These are phyloP conservation scores for Anthracocystis setariae DNA, from an alignment of 1,284 basidiomycete species.

Conservation along the genomic window DNA sequence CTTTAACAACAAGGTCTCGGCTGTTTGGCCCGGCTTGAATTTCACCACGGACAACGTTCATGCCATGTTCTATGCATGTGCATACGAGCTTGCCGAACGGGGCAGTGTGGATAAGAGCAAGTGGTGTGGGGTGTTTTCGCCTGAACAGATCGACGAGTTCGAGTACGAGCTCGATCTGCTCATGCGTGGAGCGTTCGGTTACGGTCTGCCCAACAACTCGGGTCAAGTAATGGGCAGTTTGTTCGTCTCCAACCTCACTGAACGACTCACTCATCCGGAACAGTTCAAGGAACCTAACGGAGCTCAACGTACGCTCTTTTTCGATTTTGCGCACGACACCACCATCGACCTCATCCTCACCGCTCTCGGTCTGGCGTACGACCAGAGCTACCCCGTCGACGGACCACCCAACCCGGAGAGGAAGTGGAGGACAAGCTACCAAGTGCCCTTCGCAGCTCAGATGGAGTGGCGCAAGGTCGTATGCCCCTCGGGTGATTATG, in stretches of 20 bases:
- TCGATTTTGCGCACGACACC: slow-evolving; percentile 72
- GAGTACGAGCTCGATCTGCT: slow-evolving; percentile 72
- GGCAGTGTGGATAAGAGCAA: slow-evolving; percentile 63
- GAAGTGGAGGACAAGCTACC: slow-evolving; percentile 69
- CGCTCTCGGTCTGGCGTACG: slow-evolving; percentile 69
- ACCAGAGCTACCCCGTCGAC: slow-evolving; percentile 42
- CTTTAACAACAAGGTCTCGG: slow-evolving; percentile 68
- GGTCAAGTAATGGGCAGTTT: slow-evolving; percentile 70
- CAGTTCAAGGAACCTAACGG: slow-evolving; percentile 21
- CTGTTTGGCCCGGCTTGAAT: slow-evolving; percentile 28
- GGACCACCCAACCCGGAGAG: slow-evolving; percentile 67
- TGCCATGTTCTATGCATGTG: slow-evolving; percentile 71
- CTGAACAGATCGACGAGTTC: slow-evolving; percentile 69
- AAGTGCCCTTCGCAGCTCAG: slow-evolving; percentile 71
- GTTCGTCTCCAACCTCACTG: slow-evolving; percentile 70
- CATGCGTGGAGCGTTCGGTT: slow-evolving; percentile 71
- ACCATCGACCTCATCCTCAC: slow-evolving; percentile 71
- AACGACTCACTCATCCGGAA: slow-evolving; percentile 63
- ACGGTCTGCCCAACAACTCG: slow-evolving; percentile 69
- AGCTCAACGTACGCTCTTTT: slow-evolving; percentile 15
- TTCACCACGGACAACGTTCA: slow-evolving; percentile 59
- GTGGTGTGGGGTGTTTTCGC: slow-evolving; percentile 70
- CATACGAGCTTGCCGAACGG: slow-evolving; percentile 70
- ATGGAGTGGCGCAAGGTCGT: slow-evolving; percentile 72
- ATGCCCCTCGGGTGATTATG: slow-evolving; percentile 67